These are phyloP conservation scores for Acanthamoeba lenticulata DNA, from an alignment of 208 protist genomes.

Conservation along the genomic window DNA sequence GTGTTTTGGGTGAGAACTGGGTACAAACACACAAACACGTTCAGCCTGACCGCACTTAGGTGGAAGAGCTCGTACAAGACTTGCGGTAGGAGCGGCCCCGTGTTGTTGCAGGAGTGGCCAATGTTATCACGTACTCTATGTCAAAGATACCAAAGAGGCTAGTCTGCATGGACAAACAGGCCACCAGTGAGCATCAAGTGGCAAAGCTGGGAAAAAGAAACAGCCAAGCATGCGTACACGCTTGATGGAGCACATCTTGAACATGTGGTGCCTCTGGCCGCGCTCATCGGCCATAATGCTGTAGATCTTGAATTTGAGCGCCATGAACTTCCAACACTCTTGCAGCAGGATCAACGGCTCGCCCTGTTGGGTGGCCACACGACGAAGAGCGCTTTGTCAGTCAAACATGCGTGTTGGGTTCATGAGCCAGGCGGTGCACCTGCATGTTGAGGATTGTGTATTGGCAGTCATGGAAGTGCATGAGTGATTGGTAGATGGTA, in stretches of 20 bases:
- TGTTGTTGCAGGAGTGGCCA: neutral
- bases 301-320: conserved; percentile 42
- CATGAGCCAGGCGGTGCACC: neutral
- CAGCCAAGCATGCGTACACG: neutral
- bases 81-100: conserved; percentile 4
- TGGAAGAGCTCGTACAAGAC: neutral
- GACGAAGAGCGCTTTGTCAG: neutral
- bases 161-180: neutral
- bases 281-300: neutral
- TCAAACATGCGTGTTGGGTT: no score
- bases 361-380: neutral
- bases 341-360: conserved; percentile 38
- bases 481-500: neutral
- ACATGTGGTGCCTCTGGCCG: neutral
- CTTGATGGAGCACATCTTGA: conserved; percentile 61
- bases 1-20: neutral
- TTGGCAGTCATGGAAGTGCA: conserved; percentile 32
- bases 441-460: conserved; percentile 45
- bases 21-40: neutral
- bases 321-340: conserved; percentile 39
- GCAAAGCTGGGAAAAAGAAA: neutral
- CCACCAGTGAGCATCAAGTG: neutral
- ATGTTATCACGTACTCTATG: neutral
- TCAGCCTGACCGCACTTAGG: no score
- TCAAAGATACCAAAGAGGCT: neutral